Percentiles rank a stretch among this genome's conserved stretches.
Evolutionary conservation across 2,329 filamentous ascomycete genomes (phyloP).

Genomic region (Trichophyton mentagrophytes): DNA sequence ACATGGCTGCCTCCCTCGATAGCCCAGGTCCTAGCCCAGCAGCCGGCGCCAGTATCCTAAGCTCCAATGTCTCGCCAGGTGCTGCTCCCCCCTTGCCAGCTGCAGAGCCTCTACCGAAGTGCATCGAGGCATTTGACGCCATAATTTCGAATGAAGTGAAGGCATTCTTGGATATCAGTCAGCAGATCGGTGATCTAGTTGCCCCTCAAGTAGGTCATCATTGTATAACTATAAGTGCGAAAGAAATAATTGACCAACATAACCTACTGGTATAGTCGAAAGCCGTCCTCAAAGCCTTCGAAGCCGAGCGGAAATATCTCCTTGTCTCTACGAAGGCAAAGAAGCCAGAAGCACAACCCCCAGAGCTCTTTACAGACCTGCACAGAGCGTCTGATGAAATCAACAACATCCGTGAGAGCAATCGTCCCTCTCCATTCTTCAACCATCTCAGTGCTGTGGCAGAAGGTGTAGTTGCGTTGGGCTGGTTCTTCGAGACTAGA

Average conservation of each 20-base stretch:
- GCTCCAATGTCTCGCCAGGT: constrained; percentile 13
- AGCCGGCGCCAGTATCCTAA: constrained; percentile 16
- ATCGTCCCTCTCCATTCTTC: constrained; percentile 61
- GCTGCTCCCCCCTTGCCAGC: constrained; percentile 35
- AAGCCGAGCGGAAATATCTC: constrained; percentile 75
- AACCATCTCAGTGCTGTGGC: constrained; percentile 77
- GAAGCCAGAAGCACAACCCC: constrained; percentile 67
- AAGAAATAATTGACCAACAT: neutral
- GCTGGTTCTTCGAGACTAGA: constrained; percentile 78
- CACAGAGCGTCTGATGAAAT: constrained; percentile 71
- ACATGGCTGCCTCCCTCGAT: constrained; percentile 67
- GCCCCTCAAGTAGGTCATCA: constrained; percentile 58
- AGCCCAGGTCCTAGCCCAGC: constrained; percentile 19
- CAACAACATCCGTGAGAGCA: constrained; percentile 67
- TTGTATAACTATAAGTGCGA: neutral
- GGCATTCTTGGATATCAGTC: constrained; percentile 65
- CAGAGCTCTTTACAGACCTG: constrained; percentile 71
- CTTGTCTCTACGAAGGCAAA: constrained; percentile 80
- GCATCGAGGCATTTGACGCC: constrained; percentile 77
- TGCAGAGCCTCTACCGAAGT: constrained; percentile 54
- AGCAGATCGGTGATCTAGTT: constrained; percentile 62
- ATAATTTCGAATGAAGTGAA: constrained; percentile 62
- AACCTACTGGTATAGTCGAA: constrained; percentile 32
- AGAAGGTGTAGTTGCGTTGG: constrained; percentile 77
- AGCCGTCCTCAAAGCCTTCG: constrained; percentile 54